Evolutionary conservation across 2,329 filamentous ascomycete species (phyloP), one percentile per base, ranked within the genome.

Genomic region (Beauveria scarabaeidicola): DNA sequence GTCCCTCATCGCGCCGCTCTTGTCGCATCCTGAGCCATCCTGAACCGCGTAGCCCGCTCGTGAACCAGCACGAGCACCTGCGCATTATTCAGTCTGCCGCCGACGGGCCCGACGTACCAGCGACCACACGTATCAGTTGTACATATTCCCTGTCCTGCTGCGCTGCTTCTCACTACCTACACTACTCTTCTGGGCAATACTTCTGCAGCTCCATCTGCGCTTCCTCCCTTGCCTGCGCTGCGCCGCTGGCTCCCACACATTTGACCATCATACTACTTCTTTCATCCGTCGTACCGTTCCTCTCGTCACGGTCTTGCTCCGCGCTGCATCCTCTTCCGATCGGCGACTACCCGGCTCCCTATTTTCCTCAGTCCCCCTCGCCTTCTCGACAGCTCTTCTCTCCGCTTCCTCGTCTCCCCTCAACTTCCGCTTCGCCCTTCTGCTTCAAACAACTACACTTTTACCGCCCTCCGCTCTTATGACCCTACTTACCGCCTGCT

Each of bases 221-320:
- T 57, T 29, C 8, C 41, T 56, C 29, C n/a, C 29, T 40, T 50
- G 29, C 43, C 44, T 40, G 15, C 54, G 47, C n/a, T n/a, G n/a
- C n/a, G n/a, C n/a, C n/a, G n/a, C 29, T 4, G 9, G 21, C 53
- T 54, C 52, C 40, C 41, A 47, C 41, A 47, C 43, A 21, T 29
- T 40, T 40, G 13, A 13, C 36, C 27, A 55, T 10, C 27, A 32
- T 21, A 32, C 32, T 43, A 19, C 38, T 54, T 55, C 19, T 7
- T 23, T 40, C 44, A 25, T 13, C 32, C 21, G 29, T 41, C 54
- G 27, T 50, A 40, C 46, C 46, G 46, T 51, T n/a, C 36, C 43
- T 58, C 55, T 52, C 25, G 55, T 58, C 47, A 44, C 36, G 23
- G 17, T 58, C 25, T 58, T 32, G 36, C 55, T 51, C 55, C 46